Evolutionary conservation across 169 alveolate species (phyloP).

Genomic region (Cyclospora cayetanensis): DNA sequence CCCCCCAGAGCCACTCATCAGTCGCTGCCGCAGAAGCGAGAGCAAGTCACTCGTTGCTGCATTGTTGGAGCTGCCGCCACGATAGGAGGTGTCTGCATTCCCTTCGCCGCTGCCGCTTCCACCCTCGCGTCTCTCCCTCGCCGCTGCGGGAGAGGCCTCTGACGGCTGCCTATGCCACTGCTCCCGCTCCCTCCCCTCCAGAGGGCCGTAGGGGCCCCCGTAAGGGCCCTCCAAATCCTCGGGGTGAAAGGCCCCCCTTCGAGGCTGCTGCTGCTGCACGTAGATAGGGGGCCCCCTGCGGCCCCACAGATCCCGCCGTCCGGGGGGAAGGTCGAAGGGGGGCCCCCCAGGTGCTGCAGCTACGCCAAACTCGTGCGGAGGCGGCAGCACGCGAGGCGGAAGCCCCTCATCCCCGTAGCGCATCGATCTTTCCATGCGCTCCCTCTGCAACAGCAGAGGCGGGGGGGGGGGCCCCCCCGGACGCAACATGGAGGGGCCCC

Average conservation of each 20-base stretch:
- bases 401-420: background rate
- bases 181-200: background rate
- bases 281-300: background rate
- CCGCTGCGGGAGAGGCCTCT: background rate
- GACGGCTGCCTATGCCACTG: background rate
- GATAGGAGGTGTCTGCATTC: background rate
- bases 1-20: background rate
- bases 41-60: background rate
- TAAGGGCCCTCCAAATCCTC: background rate
- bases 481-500: constrained; percentile 14
- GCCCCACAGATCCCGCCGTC: background rate
- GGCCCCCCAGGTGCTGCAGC: constrained; percentile 19
- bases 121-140: background rate
- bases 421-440: background rate
- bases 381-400: constrained; percentile 16
- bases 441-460: constrained; percentile 13
- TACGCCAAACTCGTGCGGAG: background rate
- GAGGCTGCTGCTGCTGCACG: constrained; percentile 13
- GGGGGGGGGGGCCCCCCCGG: background rate
- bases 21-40: constrained; percentile 41
- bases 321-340: background rate
- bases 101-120: background rate
- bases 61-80: constrained; percentile 11
- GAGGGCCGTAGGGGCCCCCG: constrained; percentile 47
- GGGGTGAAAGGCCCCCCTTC: background rate